phyloP scores from a whole-genome alignment of 1,284 basidiomycete species.

The Ganoderma sp. region DNA sequence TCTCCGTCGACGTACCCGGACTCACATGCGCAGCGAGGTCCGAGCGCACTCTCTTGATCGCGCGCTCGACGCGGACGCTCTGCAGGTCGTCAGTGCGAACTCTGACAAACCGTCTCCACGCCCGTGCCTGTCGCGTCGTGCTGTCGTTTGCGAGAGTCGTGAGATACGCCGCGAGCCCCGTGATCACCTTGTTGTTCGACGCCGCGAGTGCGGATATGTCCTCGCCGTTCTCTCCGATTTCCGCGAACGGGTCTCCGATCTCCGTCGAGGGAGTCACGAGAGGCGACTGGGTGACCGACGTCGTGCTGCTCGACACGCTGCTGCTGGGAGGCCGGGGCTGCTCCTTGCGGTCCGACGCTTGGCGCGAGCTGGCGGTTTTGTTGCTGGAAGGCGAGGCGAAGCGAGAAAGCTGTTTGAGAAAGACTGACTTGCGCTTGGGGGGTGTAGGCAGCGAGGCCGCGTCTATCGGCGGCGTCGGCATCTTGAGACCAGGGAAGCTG shows the following conservation, averaged over 20 bases:
- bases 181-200: slow-evolving; percentile 56
- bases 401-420: slow-evolving; percentile 81
- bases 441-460: slow-evolving; percentile 55
- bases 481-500: slow-evolving; percentile 55
- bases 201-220: slow-evolving; percentile 32
- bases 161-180: slow-evolving; percentile 79
- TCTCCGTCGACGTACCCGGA: slow-evolving; percentile 39
- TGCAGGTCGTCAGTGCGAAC: slow-evolving; percentile 87
- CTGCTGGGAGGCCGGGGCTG: slow-evolving; percentile 24
- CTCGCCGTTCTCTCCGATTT: slow-evolving; percentile 45
- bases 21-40: slow-evolving; percentile 77
- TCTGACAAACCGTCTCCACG: slow-evolving; percentile 86
- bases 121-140: slow-evolving; percentile 63
- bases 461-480: slow-evolving; percentile 69
- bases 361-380: slow-evolving; percentile 46
- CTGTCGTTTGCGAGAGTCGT: slow-evolving; percentile 76
- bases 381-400: slow-evolving; percentile 69
- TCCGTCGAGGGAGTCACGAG: slow-evolving; percentile 61
- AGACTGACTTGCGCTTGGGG: slow-evolving; percentile 77
- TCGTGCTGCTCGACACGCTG: slow-evolving; percentile 34
- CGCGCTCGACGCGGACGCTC: slow-evolving; percentile 83
- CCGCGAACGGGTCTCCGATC: slow-evolving; percentile 63
- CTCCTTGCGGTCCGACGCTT: slow-evolving; percentile 38
- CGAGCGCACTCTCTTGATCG: slow-evolving; percentile 85
- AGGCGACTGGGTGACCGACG: slow-evolving; percentile 48